These are phyloP conservation scores for Colletotrichum higginsianum DNA, from an alignment of 2,329 filamentous ascomycete species.

Conservation along the genomic window DNA sequence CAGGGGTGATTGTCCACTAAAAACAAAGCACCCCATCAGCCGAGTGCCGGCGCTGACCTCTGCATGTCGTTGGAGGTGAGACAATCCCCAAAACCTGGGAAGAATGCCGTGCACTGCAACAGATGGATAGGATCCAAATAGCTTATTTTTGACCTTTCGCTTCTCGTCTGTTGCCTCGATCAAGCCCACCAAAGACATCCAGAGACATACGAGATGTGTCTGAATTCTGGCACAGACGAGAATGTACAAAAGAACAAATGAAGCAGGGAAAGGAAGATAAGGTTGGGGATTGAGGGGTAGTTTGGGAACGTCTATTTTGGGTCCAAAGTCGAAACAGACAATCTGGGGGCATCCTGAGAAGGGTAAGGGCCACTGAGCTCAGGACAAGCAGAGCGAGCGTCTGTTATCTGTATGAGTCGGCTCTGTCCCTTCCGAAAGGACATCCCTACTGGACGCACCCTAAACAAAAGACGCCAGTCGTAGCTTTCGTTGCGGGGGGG, in stretches of 20 bases:
- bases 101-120: conserved; percentile 23
- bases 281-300: conserved; percentile 34
- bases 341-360: conserved; percentile 31
- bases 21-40: neutral
- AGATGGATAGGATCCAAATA: neutral
- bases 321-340: conserved; percentile 14
- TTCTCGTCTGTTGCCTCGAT: neutral
- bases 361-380: conserved; percentile 3
- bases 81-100: conserved; percentile 18
- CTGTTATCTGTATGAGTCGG: conserved; percentile 1
- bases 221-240: neutral
- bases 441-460: neutral
- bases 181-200: neutral
- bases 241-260: neutral
- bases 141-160: too few species aligned
- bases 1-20: conserved; percentile 18
- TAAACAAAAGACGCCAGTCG: neutral
- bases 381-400: conserved; percentile 10
- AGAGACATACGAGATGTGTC: neutral
- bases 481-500: neutral
- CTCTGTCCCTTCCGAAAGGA: neutral
- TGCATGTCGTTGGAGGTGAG: conserved; percentile 20
- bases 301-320: conserved; percentile 28
- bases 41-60: conserved; percentile 19
- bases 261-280: conserved; percentile 9